Base-by-base conservation (phyloP, 768 basidiomycete species). In the Galerina marginata region DNA sequence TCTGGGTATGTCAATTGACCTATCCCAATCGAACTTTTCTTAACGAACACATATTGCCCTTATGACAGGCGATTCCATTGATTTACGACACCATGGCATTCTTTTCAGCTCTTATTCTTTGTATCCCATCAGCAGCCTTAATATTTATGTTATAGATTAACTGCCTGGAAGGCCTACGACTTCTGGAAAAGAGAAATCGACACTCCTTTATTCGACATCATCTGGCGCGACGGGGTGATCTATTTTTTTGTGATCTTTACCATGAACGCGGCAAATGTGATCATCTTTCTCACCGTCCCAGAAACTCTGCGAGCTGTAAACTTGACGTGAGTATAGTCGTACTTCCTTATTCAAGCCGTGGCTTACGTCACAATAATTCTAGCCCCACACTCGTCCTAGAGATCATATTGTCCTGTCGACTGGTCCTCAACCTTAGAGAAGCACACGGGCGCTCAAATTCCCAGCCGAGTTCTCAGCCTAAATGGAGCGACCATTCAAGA, bases 181-280 rank as follows among this genome's bases (percentile, higher is more conserved):
- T 56, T 56, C 29, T 64, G 59, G 58, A 60, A 25, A 38, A 33
- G 38, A 25, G 44, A 64, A 44, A 23, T 56, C 9, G 46, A 64
- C 26, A 56, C 55, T 6, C 54, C 54, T 36, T 23, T 64, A 14
- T 64, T 64, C 39, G 26, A 53, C 37, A 48, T 64, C 25, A 64
- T 64, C 15, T 64, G 54, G 58, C 60, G 67, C 11, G 69, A 72
- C 43, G 69, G 71, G 3, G 33, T 71, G 3, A 15, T 69, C 10
- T 72, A 72, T 56, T 72, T 72, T 43, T 62, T 66, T n/a, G 68
- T 64, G 16, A 69, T 71, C 37, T 69, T 71, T 48, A 57, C 65
- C 15, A 69, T 70, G 67, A 72, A 71, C 47, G 14, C 62, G 6
- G 37, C 62, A 48, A 71, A 69, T 44, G 65, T 69, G 15, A 37